Evolutionary conservation across 2,329 filamentous ascomycete genomes (phyloP).

Genomic region (Penicillium capsulatum): DNA sequence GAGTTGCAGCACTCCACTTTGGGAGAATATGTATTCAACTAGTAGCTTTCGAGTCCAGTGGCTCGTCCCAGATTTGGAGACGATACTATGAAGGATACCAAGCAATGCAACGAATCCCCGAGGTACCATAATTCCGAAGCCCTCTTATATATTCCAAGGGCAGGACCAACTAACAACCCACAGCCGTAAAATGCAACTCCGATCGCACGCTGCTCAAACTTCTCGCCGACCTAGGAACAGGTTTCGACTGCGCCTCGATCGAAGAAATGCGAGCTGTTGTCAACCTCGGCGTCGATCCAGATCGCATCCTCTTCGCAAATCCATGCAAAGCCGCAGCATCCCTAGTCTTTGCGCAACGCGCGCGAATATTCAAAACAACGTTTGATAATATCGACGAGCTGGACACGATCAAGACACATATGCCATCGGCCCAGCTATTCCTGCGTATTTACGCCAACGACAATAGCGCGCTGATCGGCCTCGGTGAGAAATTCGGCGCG

Average conservation of each 20-base stretch:
- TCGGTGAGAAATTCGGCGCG: conserved; percentile 23
- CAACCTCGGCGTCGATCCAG: conserved; percentile 20
- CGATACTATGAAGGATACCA: no score
- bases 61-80: no score
- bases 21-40: no score
- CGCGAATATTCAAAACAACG: conserved; percentile 19
- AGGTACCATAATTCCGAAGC: no score
- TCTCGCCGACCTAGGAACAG: conserved; percentile 20
- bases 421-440: conserved; percentile 20
- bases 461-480: conserved; percentile 13
- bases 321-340: conserved; percentile 25
- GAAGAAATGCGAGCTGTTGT: conserved; percentile 23
- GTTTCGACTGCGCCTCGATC: conserved; percentile 29
- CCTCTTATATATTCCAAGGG: no score
- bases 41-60: no score
- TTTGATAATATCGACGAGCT: conserved; percentile 31
- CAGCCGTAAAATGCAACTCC: conserved; percentile 31
- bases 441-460: conserved; percentile 23
- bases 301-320: conserved; percentile 27
- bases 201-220: conserved; percentile 21
- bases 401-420: conserved; percentile 19
- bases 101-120: no score
- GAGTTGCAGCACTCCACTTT: no score
- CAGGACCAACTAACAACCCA: no score
- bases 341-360: conserved; percentile 16